These are phyloP conservation scores for Tribonema minus DNA, from an alignment of 108 stramenopile genomes.

Conservation along the genomic window DNA sequence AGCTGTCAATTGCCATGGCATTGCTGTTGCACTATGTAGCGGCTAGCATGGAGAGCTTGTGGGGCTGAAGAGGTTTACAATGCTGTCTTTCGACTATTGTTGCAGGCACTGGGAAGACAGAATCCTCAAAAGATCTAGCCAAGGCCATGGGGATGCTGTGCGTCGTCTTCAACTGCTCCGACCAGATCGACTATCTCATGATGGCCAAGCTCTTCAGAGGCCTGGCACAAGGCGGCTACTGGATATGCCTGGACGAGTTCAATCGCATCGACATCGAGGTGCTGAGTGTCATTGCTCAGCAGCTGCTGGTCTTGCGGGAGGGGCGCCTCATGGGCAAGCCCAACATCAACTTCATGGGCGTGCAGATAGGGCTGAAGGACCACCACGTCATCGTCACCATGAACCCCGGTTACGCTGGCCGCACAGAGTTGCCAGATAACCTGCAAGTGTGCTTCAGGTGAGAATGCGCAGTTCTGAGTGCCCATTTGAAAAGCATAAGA, in stretches of 20 bases:
- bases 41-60: too few species aligned
- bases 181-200: slow-evolving; percentile 69
- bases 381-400: slow-evolving; percentile 68
- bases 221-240: slow-evolving; percentile 62
- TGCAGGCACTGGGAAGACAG: slow-evolving; percentile 68
- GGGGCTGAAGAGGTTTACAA: too few species aligned
- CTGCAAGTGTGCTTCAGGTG: slow-evolving; percentile 52
- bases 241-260: slow-evolving; percentile 64
- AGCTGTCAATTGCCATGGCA: too few species aligned
- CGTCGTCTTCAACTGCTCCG: slow-evolving; percentile 66
- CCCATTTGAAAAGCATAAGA: too few species aligned
- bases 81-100: too few species aligned
- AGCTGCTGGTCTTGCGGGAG: slow-evolving; percentile 57
- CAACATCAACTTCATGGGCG: slow-evolving; percentile 63
- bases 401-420: slow-evolving; percentile 68
- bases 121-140: slow-evolving; percentile 63
- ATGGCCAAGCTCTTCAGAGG: slow-evolving; percentile 68
- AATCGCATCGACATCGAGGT: slow-evolving; percentile 67
- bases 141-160: slow-evolving; percentile 66
- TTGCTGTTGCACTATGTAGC: too few species aligned
- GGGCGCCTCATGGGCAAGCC: slow-evolving; percentile 54
- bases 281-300: slow-evolving; percentile 55
- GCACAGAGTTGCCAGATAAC: slow-evolving; percentile 67
- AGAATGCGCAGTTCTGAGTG: background rate
- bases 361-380: slow-evolving; percentile 57